Evolutionary conservation across 179 eudicot genomes (phyloP), one percentile per base, ranked within the genome.

Genomic region (Amaranthus tricolor): DNA sequence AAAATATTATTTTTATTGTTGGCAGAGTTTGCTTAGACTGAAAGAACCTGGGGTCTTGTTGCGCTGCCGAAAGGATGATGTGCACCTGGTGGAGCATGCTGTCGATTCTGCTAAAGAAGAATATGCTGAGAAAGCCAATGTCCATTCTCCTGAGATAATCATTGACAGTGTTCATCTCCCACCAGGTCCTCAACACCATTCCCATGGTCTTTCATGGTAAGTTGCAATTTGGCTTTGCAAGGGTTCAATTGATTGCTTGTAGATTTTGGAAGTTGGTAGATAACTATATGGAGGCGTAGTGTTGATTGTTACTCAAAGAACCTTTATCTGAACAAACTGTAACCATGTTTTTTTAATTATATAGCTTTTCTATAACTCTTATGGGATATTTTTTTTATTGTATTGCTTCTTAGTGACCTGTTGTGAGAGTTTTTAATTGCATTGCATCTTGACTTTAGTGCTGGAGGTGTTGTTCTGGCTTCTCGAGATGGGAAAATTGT

Each of bases 401-500:
- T 14, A 63, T 63, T 43, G 9, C 31, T 16, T 31, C 5, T 74
- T 65, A 60, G 56, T 14, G 6, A 45, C 56, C 4, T 75, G 45
- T 21, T 43, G 7, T 4, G n/a, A 44, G 48, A 72, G n/a, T 62
- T 75, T 69, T 8, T 79, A 47, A 63, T 54, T 45, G 6, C 31
- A 72, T 66, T 69, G 52, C 15, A 47, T 76, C 54, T 66, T 60
- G 40, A 80, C 83, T 86, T 48, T 82, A 94, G 98, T 79, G 77
- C 94, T 79, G 97, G 98, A 68, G 98, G 98, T 71, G 94, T 92
- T 45, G 97, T 92, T 20, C 62, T 92, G 94, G 98, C 98, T 81
- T 94, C 98, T 73, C 86, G 92, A 73, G 98, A 94, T 92, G 98
- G 98, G 59, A 94, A 92, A 81, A 94, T 94, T 76, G 98, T 94